Evolutionary conservation across 345 rosid genomes (phyloP), one percentile per base, ranked within the genome.

Genomic region (Mercurialis annua): DNA sequence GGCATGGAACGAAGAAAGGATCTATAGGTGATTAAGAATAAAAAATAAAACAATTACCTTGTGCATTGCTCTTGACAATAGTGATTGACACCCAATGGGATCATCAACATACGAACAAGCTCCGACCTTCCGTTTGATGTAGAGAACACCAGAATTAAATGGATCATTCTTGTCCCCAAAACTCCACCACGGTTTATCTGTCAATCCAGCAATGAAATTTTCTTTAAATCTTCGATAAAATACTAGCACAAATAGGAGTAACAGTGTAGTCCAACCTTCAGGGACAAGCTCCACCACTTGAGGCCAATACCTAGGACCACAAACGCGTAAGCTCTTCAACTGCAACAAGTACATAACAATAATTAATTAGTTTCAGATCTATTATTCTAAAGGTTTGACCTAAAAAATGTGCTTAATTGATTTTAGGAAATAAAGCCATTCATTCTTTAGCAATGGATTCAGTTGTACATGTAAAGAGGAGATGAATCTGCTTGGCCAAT

Each of bases 221-320:
- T 51, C 49, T 20, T 24, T 49, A 64, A 64, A 16, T 67, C 20
- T 8, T 56, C 11, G 46, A 29, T 52, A 42, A 51, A 54, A 75
- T 60, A 69, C 21, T 7, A 14, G 68, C 27, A 65, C 65, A 64
- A 71, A 50, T 21, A 29, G 53, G 73, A 66, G n/a, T 38, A 54
- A 58, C 24, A 71, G 68, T 44, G 70, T 55, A 52, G 60, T 59
- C 68, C 53, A 33, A 89, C 99, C 97, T 84, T 93, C 91, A 46
- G 96, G 91, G 68, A 80, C 80, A 72, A 93, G 90, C 73, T 93
- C 93, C 52, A 89, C 76, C 54, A 84, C 84, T 81, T 91, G 96
- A 76, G 97, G 81, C 97, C 99, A 91, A 80, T 93, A 93, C 51
- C 97, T 87, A 67, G 97, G 99, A 66, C 99, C 97, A 82, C 99